Evolutionary conservation across 116 monocot genomes (phyloP), one percentile per base, ranked within the genome.

Genomic region (Dioscorea cayenensis): DNA sequence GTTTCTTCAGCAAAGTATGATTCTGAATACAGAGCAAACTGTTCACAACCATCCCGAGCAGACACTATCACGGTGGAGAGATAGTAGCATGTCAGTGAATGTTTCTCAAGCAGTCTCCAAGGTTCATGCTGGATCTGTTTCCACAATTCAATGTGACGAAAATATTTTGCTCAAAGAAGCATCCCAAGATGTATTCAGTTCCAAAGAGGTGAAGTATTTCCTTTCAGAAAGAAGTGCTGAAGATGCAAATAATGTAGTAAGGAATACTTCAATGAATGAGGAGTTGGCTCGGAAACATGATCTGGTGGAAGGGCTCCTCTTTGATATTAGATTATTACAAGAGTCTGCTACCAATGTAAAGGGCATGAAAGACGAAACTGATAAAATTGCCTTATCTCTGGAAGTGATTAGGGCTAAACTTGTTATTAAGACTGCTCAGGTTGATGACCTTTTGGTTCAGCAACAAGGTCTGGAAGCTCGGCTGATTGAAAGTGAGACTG

Each of bases 291-390:
- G 76, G 69, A 85, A 85, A 51, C 74, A 80, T 60, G 55, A 69
- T 37, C 72, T 86, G 71, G 60, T 86, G 36, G 66, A 81, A 79
- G 80, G 86, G 2, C 66, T 83, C 28, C 75, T 70, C 67, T 85
- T 85, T 80, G 85, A 85, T 72, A 65, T 89, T 55, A 83, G 68
- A 63, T 43, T 83, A 72, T 81, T 82, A 71, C 90, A 84, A 63
- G 81, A 84, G 70, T 86, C 82, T 29, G 72, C 67, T 18, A 74
- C 75, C 9, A 63, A 63, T 32, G 66, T 25, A 51, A 82, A 77
- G 27, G 67, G 67, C 59, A 70, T 73, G 43, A 84, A 84, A 70
- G 74, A 77, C 64, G 77, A 84, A 80, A 67, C 36, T 58, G 48
- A 80, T 36, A 68, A 80, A 49, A 72, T 77, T 29, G 12, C 20